These are phyloP conservation scores for Ichthyophthirius multifiliis DNA, from an alignment of 169 alveolate genomes.

Conservation along the genomic window DNA sequence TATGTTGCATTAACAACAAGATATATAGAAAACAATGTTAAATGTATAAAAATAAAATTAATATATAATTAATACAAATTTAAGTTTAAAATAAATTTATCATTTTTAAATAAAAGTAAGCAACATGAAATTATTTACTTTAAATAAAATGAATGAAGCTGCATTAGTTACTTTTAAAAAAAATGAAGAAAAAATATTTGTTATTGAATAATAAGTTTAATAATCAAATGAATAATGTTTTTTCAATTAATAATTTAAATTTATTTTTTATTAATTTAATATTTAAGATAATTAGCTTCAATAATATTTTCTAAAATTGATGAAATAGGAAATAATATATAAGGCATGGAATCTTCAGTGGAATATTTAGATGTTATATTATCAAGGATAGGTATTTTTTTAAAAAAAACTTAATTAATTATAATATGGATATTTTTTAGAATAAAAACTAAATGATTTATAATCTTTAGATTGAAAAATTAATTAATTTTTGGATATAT, in stretches of 20 bases:
- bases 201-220: conserved; percentile 2
- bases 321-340: conserved; percentile 12
- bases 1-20: conserved; percentile 8
- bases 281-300: conserved; percentile 15
- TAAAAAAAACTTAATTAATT: background rate
- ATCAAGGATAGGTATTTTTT: conserved; percentile 17
- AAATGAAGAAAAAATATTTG: conserved; percentile 9
- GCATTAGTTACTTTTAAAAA: conserved; percentile 21
- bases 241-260: background rate
- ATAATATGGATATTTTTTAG: too few species aligned
- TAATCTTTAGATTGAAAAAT: too few species aligned
- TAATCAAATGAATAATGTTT: conserved; percentile 15
- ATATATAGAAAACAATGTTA: conserved; percentile 7
- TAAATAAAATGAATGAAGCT: conserved; percentile 32
- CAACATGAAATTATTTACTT: conserved; percentile 4
- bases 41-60: background rate
- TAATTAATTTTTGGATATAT: too few species aligned
- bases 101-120: background rate
- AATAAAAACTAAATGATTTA: too few species aligned
- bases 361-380: conserved; percentile 32
- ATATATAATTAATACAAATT: background rate
- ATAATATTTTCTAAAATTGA: conserved; percentile 28
- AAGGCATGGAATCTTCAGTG: conserved; percentile 45
- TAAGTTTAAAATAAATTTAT: background rate
- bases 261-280: background rate